Conservation (phyloP, 768 basidiomycete species). For the Phylloporus arenicola region DNA sequence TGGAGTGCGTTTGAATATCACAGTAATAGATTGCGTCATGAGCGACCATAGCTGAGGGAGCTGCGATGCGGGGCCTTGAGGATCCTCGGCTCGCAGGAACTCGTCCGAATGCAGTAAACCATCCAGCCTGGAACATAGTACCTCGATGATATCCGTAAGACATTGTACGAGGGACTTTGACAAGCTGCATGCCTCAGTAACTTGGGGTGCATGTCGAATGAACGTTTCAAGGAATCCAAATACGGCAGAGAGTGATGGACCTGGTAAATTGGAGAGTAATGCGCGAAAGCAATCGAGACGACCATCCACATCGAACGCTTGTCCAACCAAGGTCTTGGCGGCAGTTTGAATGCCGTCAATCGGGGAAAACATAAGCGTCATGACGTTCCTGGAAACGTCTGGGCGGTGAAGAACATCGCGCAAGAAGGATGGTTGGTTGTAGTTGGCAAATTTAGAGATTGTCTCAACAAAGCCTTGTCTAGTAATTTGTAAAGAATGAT, state of each 20-base stretch:
- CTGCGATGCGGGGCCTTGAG: constrained; percentile 43
- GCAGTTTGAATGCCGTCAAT: constrained; percentile 66
- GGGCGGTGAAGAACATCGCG: constrained; percentile 51
- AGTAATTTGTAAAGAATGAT: constrained; percentile 51
- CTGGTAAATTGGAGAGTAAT: constrained; percentile 62
- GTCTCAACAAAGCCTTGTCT: constrained; percentile 58
- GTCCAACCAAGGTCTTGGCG: constrained; percentile 73
- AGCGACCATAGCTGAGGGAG: constrained; percentile 74
- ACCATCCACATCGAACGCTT: constrained; percentile 85
- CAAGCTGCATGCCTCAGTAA: constrained; percentile 85
- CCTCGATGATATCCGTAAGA: constrained; percentile 88
- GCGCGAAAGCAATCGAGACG: constrained; percentile 84
- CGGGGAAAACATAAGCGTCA: constrained; percentile 77
- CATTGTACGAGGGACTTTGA: constrained; percentile 89
- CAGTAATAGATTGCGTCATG: constrained; percentile 73
- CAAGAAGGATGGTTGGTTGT: constrained; percentile 46
- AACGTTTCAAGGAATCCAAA: constrained; percentile 64
- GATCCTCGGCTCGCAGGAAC: constrained; percentile 46
- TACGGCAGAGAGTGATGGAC: constrained; percentile 65
- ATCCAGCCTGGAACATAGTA: constrained; percentile 66
- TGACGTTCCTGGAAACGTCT: constrained; percentile 54
- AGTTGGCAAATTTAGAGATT: constrained; percentile 62
- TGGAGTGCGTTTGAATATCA: constrained; percentile 82
- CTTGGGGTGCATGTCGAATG: constrained; percentile 48
- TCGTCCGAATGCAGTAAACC: constrained; percentile 58